These are phyloP conservation scores for Aspergillus unguis DNA, from an alignment of 2,329 filamentous ascomycete genomes.

Conservation along the genomic window DNA sequence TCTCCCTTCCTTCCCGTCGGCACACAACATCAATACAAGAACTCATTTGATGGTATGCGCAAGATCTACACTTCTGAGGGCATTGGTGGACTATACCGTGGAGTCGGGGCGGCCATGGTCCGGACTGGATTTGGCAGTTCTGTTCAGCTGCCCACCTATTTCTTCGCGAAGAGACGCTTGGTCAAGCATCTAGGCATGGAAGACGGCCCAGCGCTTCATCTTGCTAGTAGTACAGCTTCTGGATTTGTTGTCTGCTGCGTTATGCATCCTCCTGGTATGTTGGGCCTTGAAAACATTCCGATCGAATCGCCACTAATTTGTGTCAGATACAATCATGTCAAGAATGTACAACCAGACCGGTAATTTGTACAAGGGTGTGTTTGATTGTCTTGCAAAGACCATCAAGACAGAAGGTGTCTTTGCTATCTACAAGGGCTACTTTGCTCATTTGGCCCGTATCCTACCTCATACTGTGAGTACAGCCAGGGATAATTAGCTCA, in stretches of 20 bases:
- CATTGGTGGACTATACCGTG: constrained; percentile 77
- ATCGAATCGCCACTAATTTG: constrained; percentile 7
- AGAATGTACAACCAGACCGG: constrained; percentile 98
- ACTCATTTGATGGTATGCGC: constrained; percentile 75
- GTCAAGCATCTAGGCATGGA: constrained; percentile 81
- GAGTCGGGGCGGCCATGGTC: constrained; percentile 90
- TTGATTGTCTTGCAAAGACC: constrained; percentile 89
- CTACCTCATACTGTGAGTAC: constrained; percentile 75
- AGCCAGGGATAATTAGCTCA: background rate
- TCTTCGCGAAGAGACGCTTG: constrained; percentile 88
- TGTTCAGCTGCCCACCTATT: constrained; percentile 95
- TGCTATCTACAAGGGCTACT: constrained; percentile 96
- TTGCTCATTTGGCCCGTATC: constrained; percentile 90
- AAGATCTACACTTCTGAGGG: constrained; percentile 79
- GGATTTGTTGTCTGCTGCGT: constrained; percentile 96
- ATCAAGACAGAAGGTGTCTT: constrained; percentile 85
- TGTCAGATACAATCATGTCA: constrained; percentile 91
- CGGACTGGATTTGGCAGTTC: constrained; percentile 93
- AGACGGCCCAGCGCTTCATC: constrained; percentile 83
- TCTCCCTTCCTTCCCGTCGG: constrained; percentile 90
- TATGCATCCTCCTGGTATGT: constrained; percentile 90
- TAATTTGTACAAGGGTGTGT: constrained; percentile 89
- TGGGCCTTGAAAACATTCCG: background rate
- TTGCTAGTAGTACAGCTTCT: constrained; percentile 82
- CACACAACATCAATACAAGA: constrained; percentile 91